Base-by-base conservation (phyloP, 148 eudicot species). In the Drosera capensis region DNA sequence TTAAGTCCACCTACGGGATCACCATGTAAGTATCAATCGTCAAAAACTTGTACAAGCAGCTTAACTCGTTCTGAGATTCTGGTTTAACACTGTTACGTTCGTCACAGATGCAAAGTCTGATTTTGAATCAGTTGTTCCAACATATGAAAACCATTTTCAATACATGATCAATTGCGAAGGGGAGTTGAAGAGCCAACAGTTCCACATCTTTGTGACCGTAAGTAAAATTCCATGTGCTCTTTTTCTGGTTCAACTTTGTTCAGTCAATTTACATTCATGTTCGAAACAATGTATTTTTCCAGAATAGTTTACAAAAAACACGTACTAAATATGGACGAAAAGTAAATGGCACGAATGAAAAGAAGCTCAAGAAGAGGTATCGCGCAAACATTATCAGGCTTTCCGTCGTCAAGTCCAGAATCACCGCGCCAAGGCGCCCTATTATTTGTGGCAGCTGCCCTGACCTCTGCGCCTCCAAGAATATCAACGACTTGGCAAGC, bases 381-480 rank as follows among this genome's bases (percentile, higher is more conserved):
- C n/a, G 38, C 7, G 15, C 41, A 25, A 37, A 86, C 96, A 53
- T 68, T 59, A 16, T 53, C 96, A 28, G 59, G 68, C 52, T 76
- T 71, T 38, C 96, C 96, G 63, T 86, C 96, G 0, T 67, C 42
- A 51, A 86, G 84, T 48, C 56, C 96, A 43, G 96, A 86, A 69
- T 86, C 96, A 20, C 96, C 93, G 29, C 93, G 71, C 96, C 96
- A 86, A 5, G 73, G 45, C 23, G 68, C 60, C 46, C 82, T 58
- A n/a, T 73, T 70, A 18, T 58, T 67, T 6, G 72, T 21, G 96
- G 96, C 23, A 86, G 79, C 58, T 81, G 75, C 12, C 96, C 96
- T 0, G 96, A 86, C 64, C 96, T 73, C 43, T 86, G 96, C 14
- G 93, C 82, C 57, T 86, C 96, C 41, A 86, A 73, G 65, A 86